Percentiles rank a stretch among this genome's conserved stretches.
Evolutionary conservation across 768 basidiomycete genomes (phyloP).

Genomic region (Gelatoporia subvermispora): DNA sequence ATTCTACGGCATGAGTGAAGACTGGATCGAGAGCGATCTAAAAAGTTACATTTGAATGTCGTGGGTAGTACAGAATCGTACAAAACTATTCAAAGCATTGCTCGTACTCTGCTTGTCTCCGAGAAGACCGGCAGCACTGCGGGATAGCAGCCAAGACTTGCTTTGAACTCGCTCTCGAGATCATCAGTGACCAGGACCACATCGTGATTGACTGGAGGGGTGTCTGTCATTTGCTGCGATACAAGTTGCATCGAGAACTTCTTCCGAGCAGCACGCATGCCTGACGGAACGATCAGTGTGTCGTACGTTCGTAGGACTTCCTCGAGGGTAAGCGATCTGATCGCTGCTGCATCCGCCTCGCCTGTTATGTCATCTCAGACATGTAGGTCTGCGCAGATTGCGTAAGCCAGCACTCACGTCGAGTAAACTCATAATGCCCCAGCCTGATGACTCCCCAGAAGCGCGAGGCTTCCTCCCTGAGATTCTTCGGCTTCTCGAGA

Average conservation of each 20-base stretch:
- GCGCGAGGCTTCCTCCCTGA: constrained; percentile 17
- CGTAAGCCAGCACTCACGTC: constrained; percentile 14
- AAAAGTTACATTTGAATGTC: too few relatives aligned
- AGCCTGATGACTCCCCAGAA: constrained; percentile 20
- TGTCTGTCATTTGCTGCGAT: constrained; percentile 13
- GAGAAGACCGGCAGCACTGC: constrained; percentile 15
- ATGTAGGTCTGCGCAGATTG: not conserved
- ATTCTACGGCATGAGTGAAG: too few relatives aligned
- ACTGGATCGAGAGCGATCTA: too few relatives aligned
- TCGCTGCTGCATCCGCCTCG: constrained; percentile 13
- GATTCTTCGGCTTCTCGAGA: constrained; percentile 20
- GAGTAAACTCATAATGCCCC: constrained; percentile 21
- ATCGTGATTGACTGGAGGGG: not conserved
- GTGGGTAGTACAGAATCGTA: too few relatives aligned
- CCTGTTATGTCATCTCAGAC: constrained; percentile 9
- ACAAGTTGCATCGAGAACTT: constrained; percentile 21
- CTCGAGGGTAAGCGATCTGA: constrained; percentile 10
- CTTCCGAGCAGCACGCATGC: constrained; percentile 8
- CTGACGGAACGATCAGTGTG: constrained; percentile 13
- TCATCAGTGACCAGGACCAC: constrained; percentile 4
- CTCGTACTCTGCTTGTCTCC: too few relatives aligned
- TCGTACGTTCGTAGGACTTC: constrained; percentile 17
- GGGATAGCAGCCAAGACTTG: constrained; percentile 15
- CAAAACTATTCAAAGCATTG: too few relatives aligned
- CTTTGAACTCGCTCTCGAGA: constrained; percentile 12